A percentile compares a stretch with the other conserved stretches of the same genome.
These are phyloP conservation scores for Soucietia sequanensis DNA, from an alignment of 805 yeast species.

Conservation along the genomic window DNA sequence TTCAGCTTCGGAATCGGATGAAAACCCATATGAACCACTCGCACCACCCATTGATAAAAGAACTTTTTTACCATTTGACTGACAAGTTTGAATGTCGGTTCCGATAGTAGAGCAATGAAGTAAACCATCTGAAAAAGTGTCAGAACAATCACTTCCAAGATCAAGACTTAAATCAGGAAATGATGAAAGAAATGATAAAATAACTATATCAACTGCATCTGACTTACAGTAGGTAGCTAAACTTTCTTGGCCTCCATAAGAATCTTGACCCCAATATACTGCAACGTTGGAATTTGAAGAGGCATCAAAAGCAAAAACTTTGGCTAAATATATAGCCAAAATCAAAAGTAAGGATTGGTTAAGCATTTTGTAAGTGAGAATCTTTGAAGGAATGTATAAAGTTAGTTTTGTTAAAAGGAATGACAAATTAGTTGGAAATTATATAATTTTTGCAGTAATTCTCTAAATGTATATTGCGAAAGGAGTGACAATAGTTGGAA, in stretches of 20 bases:
- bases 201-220: slow-evolving; percentile 65
- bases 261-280: slow-evolving; percentile 84
- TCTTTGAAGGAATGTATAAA: not conserved
- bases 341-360: not conserved
- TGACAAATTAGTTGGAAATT: too few relatives aligned
- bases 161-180: slow-evolving; percentile 48
- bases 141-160: slow-evolving; percentile 51
- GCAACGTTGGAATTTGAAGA: slow-evolving; percentile 58
- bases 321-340: not conserved
- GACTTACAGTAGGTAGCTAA: slow-evolving; percentile 58
- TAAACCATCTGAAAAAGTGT: slow-evolving; percentile 43
- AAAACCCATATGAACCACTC: slow-evolving; percentile 40
- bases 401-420: slow-evolving; percentile 1
- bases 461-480: not conserved
- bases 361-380: slow-evolving; percentile 1
- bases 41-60: slow-evolving; percentile 68
- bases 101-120: slow-evolving; percentile 42
- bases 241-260: slow-evolving; percentile 46
- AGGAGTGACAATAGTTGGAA: not conserved
- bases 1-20: slow-evolving; percentile 49
- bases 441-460: too few relatives aligned
- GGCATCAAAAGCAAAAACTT: slow-evolving; percentile 24
- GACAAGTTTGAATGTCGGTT: slow-evolving; percentile 72
- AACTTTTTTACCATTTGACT: slow-evolving; percentile 72
- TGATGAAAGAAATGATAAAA: slow-evolving; percentile 65